These are phyloP conservation scores for Hyaloscypha bicolor DNA, from an alignment of 495 filamentous ascomycete species.

Conservation along the genomic window DNA sequence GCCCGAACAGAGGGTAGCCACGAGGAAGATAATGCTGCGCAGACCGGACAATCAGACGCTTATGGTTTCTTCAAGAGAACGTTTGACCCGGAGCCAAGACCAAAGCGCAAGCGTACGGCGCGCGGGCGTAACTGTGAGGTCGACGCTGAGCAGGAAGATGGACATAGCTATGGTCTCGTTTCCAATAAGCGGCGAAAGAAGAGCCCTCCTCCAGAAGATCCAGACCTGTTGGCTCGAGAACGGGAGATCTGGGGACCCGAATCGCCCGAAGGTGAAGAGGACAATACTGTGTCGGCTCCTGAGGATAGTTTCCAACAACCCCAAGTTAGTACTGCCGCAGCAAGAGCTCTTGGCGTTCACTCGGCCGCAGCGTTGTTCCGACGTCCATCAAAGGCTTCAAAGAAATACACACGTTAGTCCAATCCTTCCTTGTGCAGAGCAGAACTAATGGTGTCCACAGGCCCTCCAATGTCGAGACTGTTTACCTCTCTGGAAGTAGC, in stretches of 20 bases:
- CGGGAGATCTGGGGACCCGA: conserved; percentile 26
- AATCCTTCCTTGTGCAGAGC: neutral
- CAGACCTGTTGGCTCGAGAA: conserved; percentile 18
- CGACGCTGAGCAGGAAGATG: conserved; percentile 2
- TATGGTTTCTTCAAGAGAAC: conserved; percentile 14
- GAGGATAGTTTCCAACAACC: conserved; percentile 4
- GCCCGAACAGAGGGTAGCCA: conserved; percentile 3
- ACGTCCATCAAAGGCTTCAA: conserved; percentile 48
- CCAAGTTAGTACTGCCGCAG: conserved; percentile 31
- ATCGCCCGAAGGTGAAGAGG: conserved; percentile 5
- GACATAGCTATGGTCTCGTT: conserved; percentile 3
- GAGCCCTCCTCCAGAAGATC: neutral
- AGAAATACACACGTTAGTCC: conserved; percentile 56
- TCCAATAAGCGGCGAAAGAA: conserved; percentile 10
- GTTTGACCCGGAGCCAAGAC: conserved; percentile 4
- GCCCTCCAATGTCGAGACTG: conserved; percentile 62
- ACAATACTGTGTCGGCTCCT: neutral
- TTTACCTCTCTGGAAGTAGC: conserved; percentile 58
- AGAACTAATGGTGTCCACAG: conserved; percentile 12
- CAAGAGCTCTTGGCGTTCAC: conserved; percentile 55
- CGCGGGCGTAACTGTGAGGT: neutral
- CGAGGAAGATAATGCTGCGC: neutral
- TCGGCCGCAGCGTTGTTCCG: conserved; percentile 62
- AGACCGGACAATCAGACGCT: neutral
- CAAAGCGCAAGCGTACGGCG: conserved; percentile 15